Evolutionary conservation across 2,329 filamentous ascomycete genomes (phyloP), one percentile per base, ranked within the genome.

Genomic region (Aspergillus caelatus): DNA sequence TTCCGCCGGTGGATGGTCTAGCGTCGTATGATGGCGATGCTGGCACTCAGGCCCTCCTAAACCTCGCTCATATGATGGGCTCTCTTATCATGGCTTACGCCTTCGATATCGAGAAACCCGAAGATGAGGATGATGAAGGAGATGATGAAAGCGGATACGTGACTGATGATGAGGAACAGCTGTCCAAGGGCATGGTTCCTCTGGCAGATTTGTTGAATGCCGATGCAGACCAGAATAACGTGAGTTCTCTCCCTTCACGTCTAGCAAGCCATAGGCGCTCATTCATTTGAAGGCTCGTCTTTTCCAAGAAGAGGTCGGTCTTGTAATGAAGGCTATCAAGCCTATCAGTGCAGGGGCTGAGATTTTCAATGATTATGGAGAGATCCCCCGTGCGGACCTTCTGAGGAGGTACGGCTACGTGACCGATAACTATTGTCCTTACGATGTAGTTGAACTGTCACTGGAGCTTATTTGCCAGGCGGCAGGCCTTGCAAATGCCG

Each of bases 81-180:
- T 94, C 90, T 65, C 88, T 91, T 19, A 94, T 97, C 68, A 96
- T 97, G 93, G 90, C 93, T 0, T 97, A 96, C 74, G 93, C 93
- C 0, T 97, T 97, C 74, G 93, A 97, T 69, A 85, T 96, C 8
- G 87, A 88, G 67, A 83, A 83, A 41, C 72, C 77, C 0, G 84
- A 88, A 26, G 82, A 88, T 5, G 82, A 86, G 0, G 86, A 88
- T 2, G 85, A 88, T 3, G 84, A 85, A 4, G 78, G 78, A 9
- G 81, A 71, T 36, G 74, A 63, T 6, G 81, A 85, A 8, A 80
- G 81, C 43, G 80, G 81, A 4, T 80, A 83, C 57, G 70, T 83
- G 65, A 88, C 88, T 28, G 88, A 86, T 50, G 90, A 90, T 1
- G 88, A 89, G 62, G 88, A 91, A 61, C 83, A 84, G 57, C 83